Evolutionary conservation across 805 yeast species (phyloP).

Genomic region (Metschnikowia reukaufii): DNA sequence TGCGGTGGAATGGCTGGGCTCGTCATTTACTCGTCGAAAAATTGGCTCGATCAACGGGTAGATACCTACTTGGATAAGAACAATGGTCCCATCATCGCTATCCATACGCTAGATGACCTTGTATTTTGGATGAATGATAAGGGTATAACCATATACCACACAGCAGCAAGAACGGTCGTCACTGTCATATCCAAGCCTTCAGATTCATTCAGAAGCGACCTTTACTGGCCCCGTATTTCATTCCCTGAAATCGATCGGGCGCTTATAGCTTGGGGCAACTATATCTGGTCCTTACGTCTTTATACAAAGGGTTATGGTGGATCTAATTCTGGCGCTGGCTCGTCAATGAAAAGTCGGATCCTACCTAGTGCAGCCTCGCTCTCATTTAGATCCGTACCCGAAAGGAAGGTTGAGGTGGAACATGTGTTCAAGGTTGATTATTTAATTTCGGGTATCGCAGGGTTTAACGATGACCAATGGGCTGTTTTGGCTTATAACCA

Average conservation of each 20-base stretch:
- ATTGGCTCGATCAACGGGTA: constrained; percentile 83
- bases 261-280: constrained; percentile 79
- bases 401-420: constrained; percentile 47
- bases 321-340: constrained; percentile 15
- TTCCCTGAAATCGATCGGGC: constrained; percentile 64
- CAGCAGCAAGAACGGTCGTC: constrained; percentile 49
- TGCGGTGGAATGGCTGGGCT: constrained; percentile 92
- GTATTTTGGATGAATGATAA: constrained; percentile 81
- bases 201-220: constrained; percentile 63
- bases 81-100: constrained; percentile 68
- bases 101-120: constrained; percentile 62
- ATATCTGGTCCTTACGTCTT: constrained; percentile 68
- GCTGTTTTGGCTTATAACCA: constrained; percentile 57
- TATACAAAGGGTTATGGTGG: constrained; percentile 7
- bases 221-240: constrained; percentile 79
- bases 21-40: constrained; percentile 67
- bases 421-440: constrained; percentile 50
- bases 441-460: constrained; percentile 73
- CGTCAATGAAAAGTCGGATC: constrained; percentile 33
- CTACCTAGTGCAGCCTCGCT: constrained; percentile 57
- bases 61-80: constrained; percentile 64
- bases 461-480: constrained; percentile 70
- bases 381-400: constrained; percentile 46
- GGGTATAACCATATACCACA: constrained; percentile 72
- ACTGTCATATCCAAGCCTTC: constrained; percentile 56